Evolutionary conservation across 2,329 filamentous ascomycete genomes (phyloP).

Genomic region (Xylariaceae sp.): DNA sequence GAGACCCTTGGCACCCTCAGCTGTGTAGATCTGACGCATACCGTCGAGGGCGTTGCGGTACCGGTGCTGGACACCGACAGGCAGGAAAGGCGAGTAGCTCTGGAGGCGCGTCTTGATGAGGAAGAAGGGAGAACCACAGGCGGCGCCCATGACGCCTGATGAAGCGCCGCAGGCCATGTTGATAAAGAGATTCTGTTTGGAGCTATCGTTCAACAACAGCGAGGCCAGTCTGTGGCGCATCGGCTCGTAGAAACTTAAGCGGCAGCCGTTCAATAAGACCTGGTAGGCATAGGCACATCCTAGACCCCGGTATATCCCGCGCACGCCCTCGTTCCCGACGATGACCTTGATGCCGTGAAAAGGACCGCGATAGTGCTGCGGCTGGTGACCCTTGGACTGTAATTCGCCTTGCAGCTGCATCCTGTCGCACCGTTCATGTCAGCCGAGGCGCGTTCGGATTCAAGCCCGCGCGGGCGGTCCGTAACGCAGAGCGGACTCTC

Average conservation of each 20-base stretch:
- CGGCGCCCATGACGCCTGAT: conserved; percentile 86
- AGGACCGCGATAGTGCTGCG: conserved; percentile 85
- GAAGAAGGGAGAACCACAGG: conserved; percentile 95
- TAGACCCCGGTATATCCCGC: conserved; percentile 82
- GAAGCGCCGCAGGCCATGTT: conserved; percentile 91
- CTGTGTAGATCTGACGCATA: conserved; percentile 69
- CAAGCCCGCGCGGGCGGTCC: not conserved
- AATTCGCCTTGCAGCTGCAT: conserved; percentile 96
- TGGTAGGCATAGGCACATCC: conserved; percentile 95
- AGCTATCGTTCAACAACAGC: conserved; percentile 66
- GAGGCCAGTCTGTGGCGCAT: conserved; percentile 69
- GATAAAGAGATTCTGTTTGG: conserved; percentile 78
- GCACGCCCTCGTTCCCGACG: conserved; percentile 80
- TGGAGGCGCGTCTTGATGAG: conserved; percentile 95
- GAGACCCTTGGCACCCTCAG: conserved; percentile 74
- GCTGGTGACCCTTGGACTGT: conserved; percentile 78
- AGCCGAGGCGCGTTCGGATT: not conserved
- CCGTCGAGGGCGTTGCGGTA: conserved; percentile 87
- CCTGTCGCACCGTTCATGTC: conserved; percentile 42
- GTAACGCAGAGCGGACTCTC: not conserved
- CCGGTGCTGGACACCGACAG: conserved; percentile 93
- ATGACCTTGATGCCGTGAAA: conserved; percentile 90
- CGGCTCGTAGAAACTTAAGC: conserved; percentile 95
- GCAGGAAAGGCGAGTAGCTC: conserved; percentile 86
- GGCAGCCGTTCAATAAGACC: conserved; percentile 91